Evolutionary conservation across 2,329 filamentous ascomycete genomes (phyloP), one percentile per base, ranked within the genome.

Genomic region (Meredithiella fracta): DNA sequence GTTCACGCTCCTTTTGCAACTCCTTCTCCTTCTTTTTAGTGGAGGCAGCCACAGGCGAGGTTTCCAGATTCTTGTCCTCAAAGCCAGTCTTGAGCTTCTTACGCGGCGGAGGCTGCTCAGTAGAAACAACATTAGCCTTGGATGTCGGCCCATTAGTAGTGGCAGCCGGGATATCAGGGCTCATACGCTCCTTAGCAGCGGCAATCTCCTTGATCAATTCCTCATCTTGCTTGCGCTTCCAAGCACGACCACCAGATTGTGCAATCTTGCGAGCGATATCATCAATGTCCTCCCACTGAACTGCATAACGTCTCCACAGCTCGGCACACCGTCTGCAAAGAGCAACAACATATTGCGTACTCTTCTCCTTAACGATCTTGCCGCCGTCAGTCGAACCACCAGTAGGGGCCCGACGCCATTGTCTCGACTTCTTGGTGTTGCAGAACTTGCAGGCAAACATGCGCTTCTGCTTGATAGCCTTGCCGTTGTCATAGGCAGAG

Each of bases 361-460:
- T 79, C 66, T 91, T 94, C 61, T 95, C 88, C 67, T 89, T 90
- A 55, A 80, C 79, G 3, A 62, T 61, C 59, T 70, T 71, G 59
- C 74, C 77, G 59, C 74, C 77, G 54, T 77, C 75, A 11, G 86
- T 79, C 7, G 56, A 51, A 2, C 82, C 74, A 7, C 84, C 82
- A 50, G 82, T 83, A 7, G 92, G 92, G 11, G 92, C 92, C 58
- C 91, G 80, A 56, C 92, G 80, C 92, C 92, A 98, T 67, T 94
- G 88, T 53, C 87, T 79, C 3, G 90, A 95, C 57, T 77, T 75
- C 59, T 84, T 85, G 2, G 82, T 86, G 53, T 74, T 77, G 68
- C 92, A 98, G 66, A 96, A 97, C 66, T 95, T 96, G 76, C 92
- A 98, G 61, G 88, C 77, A 64, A 98, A 97, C 20, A 79, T 78